Conservation (phyloP, 164 flowering plant genomes). For the Annona cherimola region DNA sequence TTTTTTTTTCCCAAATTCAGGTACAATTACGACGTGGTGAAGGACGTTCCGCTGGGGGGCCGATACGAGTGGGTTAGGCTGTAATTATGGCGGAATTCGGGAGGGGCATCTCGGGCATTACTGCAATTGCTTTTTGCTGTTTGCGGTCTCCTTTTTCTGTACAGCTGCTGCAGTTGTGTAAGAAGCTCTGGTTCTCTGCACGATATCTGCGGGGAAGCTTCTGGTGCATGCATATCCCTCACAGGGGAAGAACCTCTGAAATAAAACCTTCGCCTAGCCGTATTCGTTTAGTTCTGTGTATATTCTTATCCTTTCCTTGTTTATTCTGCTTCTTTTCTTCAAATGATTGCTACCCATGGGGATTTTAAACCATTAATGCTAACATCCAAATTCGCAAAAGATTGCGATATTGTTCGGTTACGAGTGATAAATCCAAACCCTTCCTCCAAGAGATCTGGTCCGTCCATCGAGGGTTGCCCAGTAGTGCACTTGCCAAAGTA, state of each 20-base stretch:
- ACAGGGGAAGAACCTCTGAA: conserved; percentile 3
- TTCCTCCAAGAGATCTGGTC: not conserved
- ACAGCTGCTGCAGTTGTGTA: not conserved
- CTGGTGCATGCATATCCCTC: conserved; percentile 10
- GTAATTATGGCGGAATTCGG: conserved; percentile 22
- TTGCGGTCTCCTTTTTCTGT: not conserved
- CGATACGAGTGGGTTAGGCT: conserved; percentile 69
- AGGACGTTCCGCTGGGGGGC: conserved; percentile 63
- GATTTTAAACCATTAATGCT: not conserved
- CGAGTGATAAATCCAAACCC: no score
- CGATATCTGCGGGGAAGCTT: conserved; percentile 11
- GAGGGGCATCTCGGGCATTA: not conserved
- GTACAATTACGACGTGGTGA: conserved; percentile 69
- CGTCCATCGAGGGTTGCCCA: not conserved
- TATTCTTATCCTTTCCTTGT: not conserved
- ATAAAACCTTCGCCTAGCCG: not conserved
- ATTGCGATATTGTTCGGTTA: not conserved
- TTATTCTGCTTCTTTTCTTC: not conserved
- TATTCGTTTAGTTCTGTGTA: conserved; percentile 4
- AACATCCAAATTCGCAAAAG: not conserved
- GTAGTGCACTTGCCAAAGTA: no score
- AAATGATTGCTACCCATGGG: not conserved
- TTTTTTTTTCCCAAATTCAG: conserved; percentile 22
- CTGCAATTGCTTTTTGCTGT: not conserved
- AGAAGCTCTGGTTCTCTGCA: conserved; percentile 13